Percentiles rank a stretch among this genome's conserved stretches.
Evolutionary conservation across 2,329 filamentous ascomycete species (phyloP).

Genomic region (Anisogramma anomala): DNA sequence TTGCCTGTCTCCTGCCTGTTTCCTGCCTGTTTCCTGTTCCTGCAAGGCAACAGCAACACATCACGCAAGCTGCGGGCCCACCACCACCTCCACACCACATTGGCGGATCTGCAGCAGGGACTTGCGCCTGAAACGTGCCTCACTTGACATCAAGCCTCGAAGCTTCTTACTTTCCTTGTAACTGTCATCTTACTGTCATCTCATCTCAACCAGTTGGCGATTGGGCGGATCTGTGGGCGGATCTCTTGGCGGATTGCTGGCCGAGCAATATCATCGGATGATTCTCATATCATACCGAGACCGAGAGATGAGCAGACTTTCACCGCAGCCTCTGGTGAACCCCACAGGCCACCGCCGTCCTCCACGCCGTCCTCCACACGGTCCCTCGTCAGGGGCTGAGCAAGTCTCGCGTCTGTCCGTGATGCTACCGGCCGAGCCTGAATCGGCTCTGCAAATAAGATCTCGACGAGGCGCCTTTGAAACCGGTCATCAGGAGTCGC

Average conservation of each 20-base stretch:
- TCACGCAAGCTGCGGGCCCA: conserved; percentile 1
- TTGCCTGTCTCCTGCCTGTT: background rate
- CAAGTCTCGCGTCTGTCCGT: background rate
- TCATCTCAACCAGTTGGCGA: conserved; percentile 4
- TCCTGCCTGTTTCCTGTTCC: background rate
- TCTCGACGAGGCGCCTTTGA: background rate
- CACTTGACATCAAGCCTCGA: conserved; percentile 4
- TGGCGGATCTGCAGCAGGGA: conserved; percentile 3
- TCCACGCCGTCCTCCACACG: no score
- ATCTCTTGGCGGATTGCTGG: no score
- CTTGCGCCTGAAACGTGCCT: conserved; percentile 12
- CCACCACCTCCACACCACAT: background rate
- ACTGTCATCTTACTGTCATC: background rate
- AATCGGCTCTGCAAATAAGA: no score
- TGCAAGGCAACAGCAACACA: background rate
- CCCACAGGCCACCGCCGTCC: no score
- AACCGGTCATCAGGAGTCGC: no score
- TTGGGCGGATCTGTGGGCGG: no score
- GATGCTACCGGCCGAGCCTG: background rate
- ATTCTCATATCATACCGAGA: no score
- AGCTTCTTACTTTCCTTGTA: background rate
- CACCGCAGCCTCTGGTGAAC: no score
- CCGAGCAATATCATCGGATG: no score
- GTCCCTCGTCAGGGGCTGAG: conserved; percentile 1
- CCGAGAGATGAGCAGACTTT: no score